Conservation (phyloP, 192 early-diverging fungal species). For the Linnemannia zychae region DNA sequence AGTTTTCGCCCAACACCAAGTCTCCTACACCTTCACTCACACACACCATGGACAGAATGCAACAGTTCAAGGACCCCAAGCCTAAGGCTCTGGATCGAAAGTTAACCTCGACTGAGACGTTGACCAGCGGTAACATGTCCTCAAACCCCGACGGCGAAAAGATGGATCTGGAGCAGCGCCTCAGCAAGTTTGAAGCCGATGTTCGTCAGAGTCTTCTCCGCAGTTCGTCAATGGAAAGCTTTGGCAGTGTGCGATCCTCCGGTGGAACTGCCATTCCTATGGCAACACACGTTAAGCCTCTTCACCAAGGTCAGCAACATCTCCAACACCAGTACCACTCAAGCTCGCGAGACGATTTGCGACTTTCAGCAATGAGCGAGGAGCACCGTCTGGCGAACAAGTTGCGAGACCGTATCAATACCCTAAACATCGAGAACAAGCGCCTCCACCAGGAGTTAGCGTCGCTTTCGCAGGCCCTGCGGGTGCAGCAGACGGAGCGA, state of each 20-base stretch:
- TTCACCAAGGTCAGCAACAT: constrained; percentile 13
- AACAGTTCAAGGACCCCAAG: constrained; percentile 16
- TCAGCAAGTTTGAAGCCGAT: constrained; percentile 51
- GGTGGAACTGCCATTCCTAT: constrained; percentile 40
- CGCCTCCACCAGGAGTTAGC: constrained; percentile 43
- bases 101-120: constrained; percentile 43
- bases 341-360: constrained; percentile 31
- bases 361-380: constrained; percentile 34
- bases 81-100: constrained; percentile 37
- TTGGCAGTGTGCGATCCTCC: constrained; percentile 42
- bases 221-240: constrained; percentile 42
- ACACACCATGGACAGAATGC: constrained; percentile 17
- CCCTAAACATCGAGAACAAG: constrained; percentile 45
- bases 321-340: constrained; percentile 23
- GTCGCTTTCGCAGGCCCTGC: constrained; percentile 25
- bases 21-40: constrained; percentile 29
- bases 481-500: constrained; percentile 42
- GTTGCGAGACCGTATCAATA: constrained; percentile 44
- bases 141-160: constrained; percentile 20
- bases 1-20: background rate
- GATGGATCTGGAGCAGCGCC: constrained; percentile 44
- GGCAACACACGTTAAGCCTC: constrained; percentile 27
- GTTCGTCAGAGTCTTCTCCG: constrained; percentile 45
- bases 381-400: constrained; percentile 45
- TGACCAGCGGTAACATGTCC: constrained; percentile 36